phyloP scores from a whole-genome alignment of 257 asterid species.

The Penstemon newberryi region DNA sequence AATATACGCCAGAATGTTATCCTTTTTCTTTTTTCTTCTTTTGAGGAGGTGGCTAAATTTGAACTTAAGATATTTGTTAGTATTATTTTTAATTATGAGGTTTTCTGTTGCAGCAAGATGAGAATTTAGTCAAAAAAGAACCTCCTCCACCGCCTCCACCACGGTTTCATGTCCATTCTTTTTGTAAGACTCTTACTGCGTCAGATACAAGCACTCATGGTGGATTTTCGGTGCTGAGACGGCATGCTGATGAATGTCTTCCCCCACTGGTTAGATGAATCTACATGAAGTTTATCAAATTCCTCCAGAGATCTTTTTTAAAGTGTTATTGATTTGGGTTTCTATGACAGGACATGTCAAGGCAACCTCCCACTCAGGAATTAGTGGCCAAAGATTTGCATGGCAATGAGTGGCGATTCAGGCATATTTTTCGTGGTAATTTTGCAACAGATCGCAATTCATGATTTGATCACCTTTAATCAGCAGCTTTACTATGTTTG shows the following conservation, averaged over 20 bases:
- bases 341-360: slow-evolving; percentile 63
- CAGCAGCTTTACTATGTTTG: no score
- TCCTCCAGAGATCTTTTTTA: slow-evolving; percentile 1
- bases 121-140: slow-evolving; percentile 9
- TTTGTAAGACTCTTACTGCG: slow-evolving; percentile 81
- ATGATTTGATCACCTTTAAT: not conserved
- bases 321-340: slow-evolving; percentile 4
- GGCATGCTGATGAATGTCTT: slow-evolving; percentile 85
- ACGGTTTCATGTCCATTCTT: slow-evolving; percentile 41
- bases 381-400: slow-evolving; percentile 81
- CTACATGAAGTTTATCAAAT: not conserved
- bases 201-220: slow-evolving; percentile 96
- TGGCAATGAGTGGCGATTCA: slow-evolving; percentile 89
- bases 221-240: slow-evolving; percentile 89
- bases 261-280: slow-evolving; percentile 60
- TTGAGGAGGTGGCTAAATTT: not conserved
- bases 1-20: not conserved
- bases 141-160: not conserved
- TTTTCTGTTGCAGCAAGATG: slow-evolving; percentile 13
- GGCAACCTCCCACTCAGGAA: slow-evolving; percentile 78
- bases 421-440: slow-evolving; percentile 85
- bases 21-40: not conserved
- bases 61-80: not conserved
- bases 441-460: not conserved
- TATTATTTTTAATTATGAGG: not conserved